A percentile compares a stretch with the other conserved stretches of the same genome.
phyloP scores from a whole-genome alignment of 2,329 filamentous ascomycete species.

The Metarhizium sp. region DNA sequence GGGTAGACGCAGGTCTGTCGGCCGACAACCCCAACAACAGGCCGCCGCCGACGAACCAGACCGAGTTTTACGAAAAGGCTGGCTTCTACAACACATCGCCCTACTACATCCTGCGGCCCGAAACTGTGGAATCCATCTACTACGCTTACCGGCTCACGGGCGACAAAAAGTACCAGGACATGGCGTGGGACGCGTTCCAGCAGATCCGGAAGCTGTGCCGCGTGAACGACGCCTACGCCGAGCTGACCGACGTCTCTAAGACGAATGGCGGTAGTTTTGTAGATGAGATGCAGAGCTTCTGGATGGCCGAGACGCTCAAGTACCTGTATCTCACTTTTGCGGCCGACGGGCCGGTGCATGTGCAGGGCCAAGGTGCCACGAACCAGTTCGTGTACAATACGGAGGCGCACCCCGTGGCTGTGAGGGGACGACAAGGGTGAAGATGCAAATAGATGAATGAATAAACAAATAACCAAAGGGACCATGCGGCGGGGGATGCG shows the following conservation, averaged over 20 bases:
- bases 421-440: constrained; percentile 7
- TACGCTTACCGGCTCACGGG: constrained; percentile 78
- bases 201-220: constrained; percentile 56
- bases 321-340: constrained; percentile 68
- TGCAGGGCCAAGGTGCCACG: constrained; percentile 36
- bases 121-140: constrained; percentile 78
- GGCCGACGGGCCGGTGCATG: constrained; percentile 46
- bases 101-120: constrained; percentile 63
- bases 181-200: constrained; percentile 72
- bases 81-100: constrained; percentile 62
- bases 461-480: no score
- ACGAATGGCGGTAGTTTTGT: constrained; percentile 48
- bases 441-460: no score
- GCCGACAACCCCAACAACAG: constrained; percentile 29
- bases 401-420: constrained; percentile 34
- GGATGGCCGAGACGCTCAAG: constrained; percentile 82
- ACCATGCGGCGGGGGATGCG: no score
- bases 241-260: constrained; percentile 56
- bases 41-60: constrained; percentile 32
- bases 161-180: constrained; percentile 67
- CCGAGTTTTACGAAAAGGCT: constrained; percentile 51
- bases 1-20: constrained; percentile 37
- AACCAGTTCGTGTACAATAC: constrained; percentile 43
- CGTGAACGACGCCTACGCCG: constrained; percentile 57
- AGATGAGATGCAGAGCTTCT: constrained; percentile 79